These are phyloP conservation scores for Dictyostelium brefeldianum DNA, from an alignment of 78 protist species.

Conservation along the genomic window DNA sequence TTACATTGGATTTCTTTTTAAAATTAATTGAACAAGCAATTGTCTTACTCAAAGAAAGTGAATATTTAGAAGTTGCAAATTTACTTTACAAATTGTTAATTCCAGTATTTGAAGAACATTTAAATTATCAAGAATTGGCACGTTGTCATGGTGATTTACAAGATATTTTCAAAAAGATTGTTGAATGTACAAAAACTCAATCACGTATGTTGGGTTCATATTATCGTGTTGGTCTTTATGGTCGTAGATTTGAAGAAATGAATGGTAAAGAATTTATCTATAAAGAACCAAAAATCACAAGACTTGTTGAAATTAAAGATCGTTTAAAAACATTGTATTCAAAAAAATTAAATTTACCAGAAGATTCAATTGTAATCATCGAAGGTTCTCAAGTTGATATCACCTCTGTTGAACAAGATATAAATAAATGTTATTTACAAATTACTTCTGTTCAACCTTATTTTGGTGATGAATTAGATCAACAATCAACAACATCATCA, in stretches of 20 bases:
- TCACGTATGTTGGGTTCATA: conserved; percentile 76
- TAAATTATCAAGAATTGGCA: conserved; percentile 62
- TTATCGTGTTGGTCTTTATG: conserved; percentile 81
- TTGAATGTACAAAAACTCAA: conserved; percentile 65
- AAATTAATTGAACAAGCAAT: conserved; percentile 44
- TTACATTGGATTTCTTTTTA: conserved; percentile 38
- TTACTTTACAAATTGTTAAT: conserved; percentile 41
- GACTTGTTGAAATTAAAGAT: conserved; percentile 80
- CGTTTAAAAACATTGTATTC: conserved; percentile 59
- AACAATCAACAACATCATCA: no score
- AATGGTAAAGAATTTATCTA: conserved; percentile 71
- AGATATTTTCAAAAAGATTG: conserved; percentile 56
- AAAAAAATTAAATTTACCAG: conserved; percentile 31
- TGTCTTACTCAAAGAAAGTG: conserved; percentile 36
- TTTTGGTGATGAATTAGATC: conserved; percentile 14
- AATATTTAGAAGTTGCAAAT: conserved; percentile 61
- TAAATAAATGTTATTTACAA: conserved; percentile 46
- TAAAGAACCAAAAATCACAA: conserved; percentile 77
- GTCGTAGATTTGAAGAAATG: conserved; percentile 66
- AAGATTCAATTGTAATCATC: conserved; percentile 44
- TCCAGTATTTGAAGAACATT: conserved; percentile 55
- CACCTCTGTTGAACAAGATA: conserved; percentile 2
- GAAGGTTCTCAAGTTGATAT: conserved; percentile 61
- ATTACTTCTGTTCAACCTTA: conserved; percentile 43
- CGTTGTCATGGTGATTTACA: conserved; percentile 66